Percentiles rank a stretch among this genome's conserved stretches.
Conservation (phyloP, 495 filamentous ascomycete species). For the Ascobolus immersus region DNA sequence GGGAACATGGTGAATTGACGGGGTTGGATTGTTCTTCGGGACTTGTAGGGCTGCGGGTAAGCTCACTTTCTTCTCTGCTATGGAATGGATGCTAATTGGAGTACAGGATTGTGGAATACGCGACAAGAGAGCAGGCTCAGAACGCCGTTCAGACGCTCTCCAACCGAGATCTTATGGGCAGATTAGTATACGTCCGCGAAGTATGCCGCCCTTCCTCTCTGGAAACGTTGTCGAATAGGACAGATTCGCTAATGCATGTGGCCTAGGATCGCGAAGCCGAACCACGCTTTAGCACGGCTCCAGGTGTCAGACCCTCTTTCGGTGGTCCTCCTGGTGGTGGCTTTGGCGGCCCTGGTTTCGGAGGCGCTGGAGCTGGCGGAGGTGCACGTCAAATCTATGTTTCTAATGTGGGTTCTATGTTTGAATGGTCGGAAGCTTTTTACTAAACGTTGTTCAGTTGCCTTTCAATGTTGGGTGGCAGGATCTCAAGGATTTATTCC, state of each 20-base stretch:
- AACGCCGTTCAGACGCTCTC: constrained; percentile 91
- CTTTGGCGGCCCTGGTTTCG: constrained; percentile 23
- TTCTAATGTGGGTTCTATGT: constrained; percentile 65
- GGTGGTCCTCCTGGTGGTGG: constrained; percentile 25
- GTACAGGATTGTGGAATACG: constrained; percentile 97
- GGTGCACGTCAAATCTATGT: constrained; percentile 82
- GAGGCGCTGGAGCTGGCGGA: constrained; percentile 21
- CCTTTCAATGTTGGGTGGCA: constrained; percentile 97
- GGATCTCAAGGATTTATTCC: constrained; percentile 96
- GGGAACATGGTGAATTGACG: constrained; percentile 99
- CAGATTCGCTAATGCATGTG: constrained; percentile 2
- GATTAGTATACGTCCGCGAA: constrained; percentile 95
- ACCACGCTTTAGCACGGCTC: constrained; percentile 66
- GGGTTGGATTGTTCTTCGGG: constrained; percentile 72
- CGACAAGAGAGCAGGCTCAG: constrained; percentile 95
- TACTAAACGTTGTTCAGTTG: constrained; percentile 37
- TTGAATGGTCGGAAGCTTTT: constrained; percentile 9
- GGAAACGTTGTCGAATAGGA: not conserved
- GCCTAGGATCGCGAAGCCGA: constrained; percentile 77
- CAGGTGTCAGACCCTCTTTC: constrained; percentile 42
- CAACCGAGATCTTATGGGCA: constrained; percentile 95
- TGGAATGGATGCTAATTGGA: constrained; percentile 9
- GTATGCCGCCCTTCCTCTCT: constrained; percentile 25
- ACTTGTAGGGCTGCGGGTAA: constrained; percentile 99
- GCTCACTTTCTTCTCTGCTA: constrained; percentile 15